These are phyloP conservation scores for Boletus coffeatus DNA, from an alignment of 1,284 basidiomycete species.

Conservation along the genomic window DNA sequence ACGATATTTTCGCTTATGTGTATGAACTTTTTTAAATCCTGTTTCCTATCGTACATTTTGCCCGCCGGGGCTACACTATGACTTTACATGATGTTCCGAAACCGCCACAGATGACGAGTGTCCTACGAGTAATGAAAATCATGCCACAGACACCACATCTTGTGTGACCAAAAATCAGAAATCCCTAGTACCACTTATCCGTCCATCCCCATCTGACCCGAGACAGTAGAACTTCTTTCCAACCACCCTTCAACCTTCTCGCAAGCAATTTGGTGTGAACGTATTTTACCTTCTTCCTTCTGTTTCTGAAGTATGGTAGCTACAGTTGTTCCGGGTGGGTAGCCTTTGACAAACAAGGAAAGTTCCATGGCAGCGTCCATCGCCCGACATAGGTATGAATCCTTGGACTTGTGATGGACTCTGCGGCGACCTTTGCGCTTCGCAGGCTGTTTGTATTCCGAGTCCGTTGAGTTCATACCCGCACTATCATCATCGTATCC, in stretches of 20 bases:
- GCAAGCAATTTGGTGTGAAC: background rate
- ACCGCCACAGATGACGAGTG: background rate
- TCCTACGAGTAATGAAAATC: slow-evolving; percentile 2
- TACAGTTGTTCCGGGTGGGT: background rate
- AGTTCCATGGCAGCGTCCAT: background rate
- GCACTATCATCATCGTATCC: background rate
- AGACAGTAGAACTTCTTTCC: background rate
- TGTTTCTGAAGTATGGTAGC: background rate
- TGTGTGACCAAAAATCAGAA: background rate
- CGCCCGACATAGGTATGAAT: background rate
- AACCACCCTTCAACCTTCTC: background rate
- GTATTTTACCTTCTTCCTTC: background rate
- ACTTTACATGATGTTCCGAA: slow-evolving; percentile 14
- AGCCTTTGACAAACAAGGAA: background rate
- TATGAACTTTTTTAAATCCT: too few species aligned
- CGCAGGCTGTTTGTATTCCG: background rate
- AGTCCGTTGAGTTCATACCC: too few species aligned
- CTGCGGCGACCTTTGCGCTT: background rate
- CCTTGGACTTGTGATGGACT: background rate
- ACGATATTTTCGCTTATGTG: slow-evolving; percentile 9
- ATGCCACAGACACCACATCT: background rate
- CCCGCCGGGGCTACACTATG: slow-evolving; percentile 16
- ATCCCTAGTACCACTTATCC: background rate
- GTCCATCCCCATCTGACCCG: background rate
- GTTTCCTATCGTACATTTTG: slow-evolving; percentile 19